Conservation (phyloP, 2,329 filamentous ascomycete species). For the Bertia moriformis region DNA sequence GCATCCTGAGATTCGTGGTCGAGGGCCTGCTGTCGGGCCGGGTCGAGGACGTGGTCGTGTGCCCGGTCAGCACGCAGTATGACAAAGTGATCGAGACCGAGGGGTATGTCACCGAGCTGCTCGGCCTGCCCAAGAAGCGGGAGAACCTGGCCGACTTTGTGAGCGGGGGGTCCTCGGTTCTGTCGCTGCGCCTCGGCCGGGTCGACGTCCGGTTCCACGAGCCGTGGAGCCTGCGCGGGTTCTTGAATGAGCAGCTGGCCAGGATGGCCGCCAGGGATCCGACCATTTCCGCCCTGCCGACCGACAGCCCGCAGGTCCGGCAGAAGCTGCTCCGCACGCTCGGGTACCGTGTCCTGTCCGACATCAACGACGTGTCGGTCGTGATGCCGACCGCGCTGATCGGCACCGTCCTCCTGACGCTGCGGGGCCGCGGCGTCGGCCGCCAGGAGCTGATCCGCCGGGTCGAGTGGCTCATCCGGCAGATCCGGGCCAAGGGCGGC, state of each 20-base stretch:
- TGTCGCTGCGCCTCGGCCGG: slow-evolving; percentile 75
- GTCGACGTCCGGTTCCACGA: slow-evolving; percentile 95
- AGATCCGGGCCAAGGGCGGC: slow-evolving; percentile 73
- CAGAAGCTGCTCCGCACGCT: slow-evolving; percentile 69
- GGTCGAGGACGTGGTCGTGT: slow-evolving; percentile 81
- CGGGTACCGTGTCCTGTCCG: slow-evolving; percentile 79
- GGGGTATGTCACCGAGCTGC: slow-evolving; percentile 84
- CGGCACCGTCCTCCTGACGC: slow-evolving; percentile 78
- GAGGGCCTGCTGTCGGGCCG: slow-evolving; percentile 80
- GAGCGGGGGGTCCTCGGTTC: slow-evolving; percentile 67
- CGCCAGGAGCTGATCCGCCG: slow-evolving; percentile 71
- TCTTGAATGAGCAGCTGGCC: slow-evolving; percentile 63
- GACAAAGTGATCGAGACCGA: slow-evolving; percentile 98
- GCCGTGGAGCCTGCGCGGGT: slow-evolving; percentile 78
- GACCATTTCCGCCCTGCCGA: slow-evolving; percentile 32
- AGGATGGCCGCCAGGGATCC: no score
- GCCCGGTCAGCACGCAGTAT: slow-evolving; percentile 92
- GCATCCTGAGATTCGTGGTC: slow-evolving; percentile 79
- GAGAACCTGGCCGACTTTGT: slow-evolving; percentile 85
- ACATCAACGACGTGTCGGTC: slow-evolving; percentile 92
- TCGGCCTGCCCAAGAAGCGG: slow-evolving; percentile 88
- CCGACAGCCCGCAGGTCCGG: slow-evolving; percentile 25
- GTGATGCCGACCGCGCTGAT: slow-evolving; percentile 97
- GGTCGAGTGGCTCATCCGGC: slow-evolving; percentile 75
- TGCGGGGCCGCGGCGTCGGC: slow-evolving; percentile 82